Evolutionary conservation across 371 early-diverging fungal species (phyloP), one percentile per base, ranked within the genome.

Genomic region (Mortierella sp.): DNA sequence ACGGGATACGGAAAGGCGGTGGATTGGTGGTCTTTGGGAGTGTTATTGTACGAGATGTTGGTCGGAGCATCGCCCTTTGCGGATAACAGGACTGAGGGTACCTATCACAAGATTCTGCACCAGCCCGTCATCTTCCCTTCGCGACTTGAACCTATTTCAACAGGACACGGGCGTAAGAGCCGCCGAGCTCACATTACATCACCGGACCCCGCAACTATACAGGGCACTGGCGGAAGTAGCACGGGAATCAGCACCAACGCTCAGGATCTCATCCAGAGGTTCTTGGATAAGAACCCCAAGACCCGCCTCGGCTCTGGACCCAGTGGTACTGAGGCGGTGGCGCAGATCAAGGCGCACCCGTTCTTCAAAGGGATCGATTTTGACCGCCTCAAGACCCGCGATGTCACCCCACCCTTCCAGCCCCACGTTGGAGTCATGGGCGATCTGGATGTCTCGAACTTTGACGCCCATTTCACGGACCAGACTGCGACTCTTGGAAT

Each of bases 21-120:
- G 4, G 97, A 97, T 88, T 95, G 96, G 93, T 97, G 96, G 95
- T 91, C 94, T 3, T 87, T 96, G 38, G 97, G 96, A n/a, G 92
- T 95, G 43, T 81, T 96, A 48, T 75, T 96, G 29, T 96, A 94
- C 81, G 96, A 96, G 87, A 91, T 96, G 88, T 82, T 93, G 29
- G 88, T 89, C 21, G 95, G 95, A 18, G 79, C 89, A 6, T 92
- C 95, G 6, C 95, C 95, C 1, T 95, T 93, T 89, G 93, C 91
- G 43, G 88, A 89, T 43, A 84, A 88, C 24, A 90, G 92, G 70
- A 87, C 87, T 6, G 81, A 80, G 43, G 88, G 86, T 1, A 90
- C 93, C 55, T 93, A 92, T 83, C 90, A 92, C 77, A 92, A 91
- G 83, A 95, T 94, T 76, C 87, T 91, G 51, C 82, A 88, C 54